Percentiles rank a stretch among this genome's conserved stretches.
These are phyloP conservation scores for Nothophaeocryptopus gaeumannii DNA, from an alignment of 2,329 filamentous ascomycete species.

Conservation along the genomic window DNA sequence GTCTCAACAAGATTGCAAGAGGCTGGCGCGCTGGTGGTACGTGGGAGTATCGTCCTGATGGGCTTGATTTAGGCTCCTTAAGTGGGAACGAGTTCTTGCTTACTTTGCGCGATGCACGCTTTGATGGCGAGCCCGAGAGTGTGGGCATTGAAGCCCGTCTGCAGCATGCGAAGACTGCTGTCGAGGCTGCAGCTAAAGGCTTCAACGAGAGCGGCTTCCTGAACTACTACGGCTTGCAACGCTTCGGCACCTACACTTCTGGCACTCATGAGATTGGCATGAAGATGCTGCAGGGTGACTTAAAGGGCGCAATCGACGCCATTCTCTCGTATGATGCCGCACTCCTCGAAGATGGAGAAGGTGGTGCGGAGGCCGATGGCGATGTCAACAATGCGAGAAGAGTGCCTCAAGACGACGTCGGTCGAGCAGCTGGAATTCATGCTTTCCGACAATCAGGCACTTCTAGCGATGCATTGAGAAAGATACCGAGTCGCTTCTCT, in stretches of 20 bases:
- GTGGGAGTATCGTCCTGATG: slow-evolving; percentile 70
- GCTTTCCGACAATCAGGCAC: slow-evolving; percentile 61
- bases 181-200: slow-evolving; percentile 61
- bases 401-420: slow-evolving; percentile 71
- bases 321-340: slow-evolving; percentile 71
- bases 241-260: slow-evolving; percentile 84
- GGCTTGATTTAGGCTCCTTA: slow-evolving; percentile 78
- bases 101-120: slow-evolving; percentile 78
- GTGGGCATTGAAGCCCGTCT: slow-evolving; percentile 34
- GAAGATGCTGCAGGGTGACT: slow-evolving; percentile 78
- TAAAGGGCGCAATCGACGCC: slow-evolving; percentile 72
- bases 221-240: slow-evolving; percentile 97
- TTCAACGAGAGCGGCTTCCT: slow-evolving; percentile 78
- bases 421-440: slow-evolving; percentile 74
- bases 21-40: slow-evolving; percentile 66
- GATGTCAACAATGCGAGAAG: slow-evolving; percentile 29
- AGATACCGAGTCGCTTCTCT: slow-evolving; percentile 75
- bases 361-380: slow-evolving; percentile 12
- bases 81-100: slow-evolving; percentile 90
- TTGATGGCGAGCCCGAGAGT: slow-evolving; percentile 48
- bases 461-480: slow-evolving; percentile 55
- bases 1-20: slow-evolving; percentile 60
- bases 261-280: slow-evolving; percentile 83
- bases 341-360: slow-evolving; percentile 50
- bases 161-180: slow-evolving; percentile 49